Evolutionary conservation across 1,139 yeast species (phyloP).

Genomic region (Saccharomyces hybrid): DNA sequence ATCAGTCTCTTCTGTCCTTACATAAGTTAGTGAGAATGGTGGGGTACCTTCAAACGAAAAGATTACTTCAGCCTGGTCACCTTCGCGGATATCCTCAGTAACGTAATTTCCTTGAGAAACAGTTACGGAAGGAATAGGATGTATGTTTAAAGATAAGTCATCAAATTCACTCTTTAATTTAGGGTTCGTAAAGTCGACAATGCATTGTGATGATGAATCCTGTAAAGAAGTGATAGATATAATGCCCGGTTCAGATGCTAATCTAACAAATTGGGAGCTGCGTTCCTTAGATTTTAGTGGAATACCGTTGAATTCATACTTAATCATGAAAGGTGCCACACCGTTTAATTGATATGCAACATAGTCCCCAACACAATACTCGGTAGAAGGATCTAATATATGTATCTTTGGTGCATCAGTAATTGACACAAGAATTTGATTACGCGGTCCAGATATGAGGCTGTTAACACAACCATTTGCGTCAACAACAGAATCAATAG

Average conservation of each 20-base stretch:
- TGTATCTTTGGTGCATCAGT: slow-evolving; percentile 71
- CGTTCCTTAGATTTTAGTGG: slow-evolving; percentile 53
- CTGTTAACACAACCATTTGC: slow-evolving; percentile 59
- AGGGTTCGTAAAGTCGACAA: slow-evolving; percentile 47
- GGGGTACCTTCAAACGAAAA: slow-evolving; percentile 69
- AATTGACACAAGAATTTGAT: slow-evolving; percentile 42
- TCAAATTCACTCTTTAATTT: slow-evolving; percentile 34
- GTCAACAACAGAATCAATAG: slow-evolving; percentile 54
- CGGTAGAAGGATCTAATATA: slow-evolving; percentile 36
- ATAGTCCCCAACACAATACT: slow-evolving; percentile 89
- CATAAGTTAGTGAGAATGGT: slow-evolving; percentile 54
- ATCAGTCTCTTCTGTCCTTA: slow-evolving; percentile 41
- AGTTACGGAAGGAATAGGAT: slow-evolving; percentile 84
- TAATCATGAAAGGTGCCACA: slow-evolving; percentile 67
- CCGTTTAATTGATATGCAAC: slow-evolving; percentile 73
- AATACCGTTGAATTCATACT: slow-evolving; percentile 63
- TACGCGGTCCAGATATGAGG: slow-evolving; percentile 34
- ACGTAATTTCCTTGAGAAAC: slow-evolving; percentile 69
- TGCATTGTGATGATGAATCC: slow-evolving; percentile 74
- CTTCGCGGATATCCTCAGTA: slow-evolving; percentile 84
- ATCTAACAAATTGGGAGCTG: slow-evolving; percentile 51
- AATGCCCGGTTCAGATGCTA: slow-evolving; percentile 76
- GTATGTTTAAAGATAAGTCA: slow-evolving; percentile 49
- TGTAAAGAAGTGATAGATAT: slow-evolving; percentile 60
- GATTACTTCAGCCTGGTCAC: slow-evolving; percentile 68